These are phyloP conservation scores for Paramyrothecium roridum DNA, from an alignment of 2,329 filamentous ascomycete genomes.

Conservation along the genomic window DNA sequence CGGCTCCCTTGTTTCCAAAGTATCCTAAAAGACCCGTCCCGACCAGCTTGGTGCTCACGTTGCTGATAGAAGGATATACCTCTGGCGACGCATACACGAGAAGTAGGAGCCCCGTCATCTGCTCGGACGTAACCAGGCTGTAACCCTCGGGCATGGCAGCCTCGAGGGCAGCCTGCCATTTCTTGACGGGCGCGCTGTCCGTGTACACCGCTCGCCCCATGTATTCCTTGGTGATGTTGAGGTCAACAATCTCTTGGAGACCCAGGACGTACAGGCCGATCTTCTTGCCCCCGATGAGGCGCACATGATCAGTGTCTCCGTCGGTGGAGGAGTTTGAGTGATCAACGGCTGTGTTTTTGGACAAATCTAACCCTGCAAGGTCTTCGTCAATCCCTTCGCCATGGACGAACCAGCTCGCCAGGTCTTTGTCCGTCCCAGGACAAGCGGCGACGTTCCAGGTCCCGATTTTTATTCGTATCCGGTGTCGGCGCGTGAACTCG, in stretches of 20 bases:
- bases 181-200: conserved; percentile 67
- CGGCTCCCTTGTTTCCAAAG: conserved; percentile 93
- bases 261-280: conserved; percentile 88
- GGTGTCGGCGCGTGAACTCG: conserved; percentile 75
- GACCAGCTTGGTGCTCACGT: conserved; percentile 77
- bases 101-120: conserved; percentile 80
- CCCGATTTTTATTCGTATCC: conserved; percentile 82
- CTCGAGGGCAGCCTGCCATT: conserved; percentile 77
- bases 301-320: conserved; percentile 27
- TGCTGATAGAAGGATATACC: conserved; percentile 70
- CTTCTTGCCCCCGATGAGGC: conserved; percentile 58
- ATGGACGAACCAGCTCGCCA: conserved; percentile 83
- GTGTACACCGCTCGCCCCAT: conserved; percentile 64
- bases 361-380: conserved; percentile 52
- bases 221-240: conserved; percentile 76
- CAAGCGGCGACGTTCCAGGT: conserved; percentile 93
- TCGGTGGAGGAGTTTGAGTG: conserved; percentile 26
- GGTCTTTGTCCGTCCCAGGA: conserved; percentile 80
- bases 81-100: conserved; percentile 82
- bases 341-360: conserved; percentile 34
- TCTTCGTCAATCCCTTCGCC: conserved; percentile 67
- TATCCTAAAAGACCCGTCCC: conserved; percentile 91
- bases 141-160: conserved; percentile 76
- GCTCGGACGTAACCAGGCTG: conserved; percentile 71
- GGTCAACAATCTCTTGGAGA: conserved; percentile 87